Conservation (phyloP, 768 basidiomycete genomes). For the Boletus reticulatus region DNA sequence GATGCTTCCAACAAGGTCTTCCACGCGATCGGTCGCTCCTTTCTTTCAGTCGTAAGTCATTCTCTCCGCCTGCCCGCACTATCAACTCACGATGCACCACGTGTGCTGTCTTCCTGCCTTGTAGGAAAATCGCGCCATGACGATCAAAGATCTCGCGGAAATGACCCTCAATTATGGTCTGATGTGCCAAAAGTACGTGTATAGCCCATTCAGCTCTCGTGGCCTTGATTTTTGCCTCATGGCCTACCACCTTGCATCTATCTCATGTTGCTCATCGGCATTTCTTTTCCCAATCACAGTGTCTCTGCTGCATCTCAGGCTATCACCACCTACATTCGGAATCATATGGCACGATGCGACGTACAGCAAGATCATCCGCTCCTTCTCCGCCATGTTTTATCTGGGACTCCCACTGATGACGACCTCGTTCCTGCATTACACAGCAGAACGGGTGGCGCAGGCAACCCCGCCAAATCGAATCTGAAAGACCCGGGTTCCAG, state of each 20-base stretch:
- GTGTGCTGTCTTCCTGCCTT: slow-evolving; percentile 11
- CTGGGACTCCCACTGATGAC: slow-evolving; percentile 71
- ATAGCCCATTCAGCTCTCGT: slow-evolving; percentile 9
- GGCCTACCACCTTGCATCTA: slow-evolving; percentile 4
- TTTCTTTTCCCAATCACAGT: slow-evolving; percentile 34
- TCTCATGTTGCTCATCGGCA: slow-evolving; percentile 11
- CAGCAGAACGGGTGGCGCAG: slow-evolving; percentile 68
- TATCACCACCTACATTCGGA: slow-evolving; percentile 79
- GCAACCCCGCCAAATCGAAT: slow-evolving; percentile 35
- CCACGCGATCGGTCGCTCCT: slow-evolving; percentile 67
- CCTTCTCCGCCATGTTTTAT: slow-evolving; percentile 67
- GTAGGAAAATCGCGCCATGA: slow-evolving; percentile 81
- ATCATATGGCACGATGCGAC: slow-evolving; percentile 71
- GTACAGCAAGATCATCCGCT: slow-evolving; percentile 70
- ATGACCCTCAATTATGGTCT: slow-evolving; percentile 63
- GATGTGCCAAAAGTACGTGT: slow-evolving; percentile 70
- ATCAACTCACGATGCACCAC: slow-evolving; percentile 18
- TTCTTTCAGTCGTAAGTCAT: slow-evolving; percentile 66
- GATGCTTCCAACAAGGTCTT: slow-evolving; percentile 73
- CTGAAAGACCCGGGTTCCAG: slow-evolving; percentile 13
- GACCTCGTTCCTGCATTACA: slow-evolving; percentile 69
- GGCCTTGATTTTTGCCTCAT: slow-evolving; percentile 4
- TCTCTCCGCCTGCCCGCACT: neutral
- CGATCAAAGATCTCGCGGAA: slow-evolving; percentile 82
- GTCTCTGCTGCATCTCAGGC: slow-evolving; percentile 78